A percentile compares a stretch with the other conserved stretches of the same genome.
These are phyloP conservation scores for Puya raimondii DNA, from an alignment of 176 grass and related monocot genomes.

Conservation along the genomic window DNA sequence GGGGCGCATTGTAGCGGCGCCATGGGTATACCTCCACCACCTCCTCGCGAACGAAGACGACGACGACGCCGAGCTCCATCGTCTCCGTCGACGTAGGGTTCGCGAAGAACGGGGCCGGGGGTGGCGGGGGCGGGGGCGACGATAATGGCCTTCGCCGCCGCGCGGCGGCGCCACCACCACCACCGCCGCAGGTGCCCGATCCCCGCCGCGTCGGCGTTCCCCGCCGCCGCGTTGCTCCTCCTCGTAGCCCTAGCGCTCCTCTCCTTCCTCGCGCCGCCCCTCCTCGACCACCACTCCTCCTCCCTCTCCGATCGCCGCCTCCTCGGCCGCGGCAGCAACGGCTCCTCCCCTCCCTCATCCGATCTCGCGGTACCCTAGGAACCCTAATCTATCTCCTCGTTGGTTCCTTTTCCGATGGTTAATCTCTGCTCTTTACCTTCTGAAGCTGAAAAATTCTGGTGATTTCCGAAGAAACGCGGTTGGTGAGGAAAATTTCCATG, in stretches of 20 bases:
- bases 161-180: slow-evolving; percentile 42
- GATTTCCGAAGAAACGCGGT: slow-evolving; percentile 8
- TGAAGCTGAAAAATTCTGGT: slow-evolving; percentile 35
- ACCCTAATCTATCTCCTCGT: background rate
- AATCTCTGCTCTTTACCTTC: background rate
- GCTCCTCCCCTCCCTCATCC: slow-evolving; percentile 8
- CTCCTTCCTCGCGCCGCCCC: slow-evolving; percentile 51
- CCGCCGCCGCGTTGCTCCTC: slow-evolving; percentile 45
- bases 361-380: slow-evolving; percentile 10
- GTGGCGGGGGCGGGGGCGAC: background rate
- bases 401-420: slow-evolving; percentile 1
- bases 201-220: slow-evolving; percentile 24
- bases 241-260: slow-evolving; percentile 43
- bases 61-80: background rate
- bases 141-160: slow-evolving; percentile 39
- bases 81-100: background rate
- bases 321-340: background rate
- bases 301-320: slow-evolving; percentile 26
- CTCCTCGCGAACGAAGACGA: background rate
- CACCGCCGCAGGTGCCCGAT: slow-evolving; percentile 27
- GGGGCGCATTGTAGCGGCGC: too few relatives aligned
- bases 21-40: too few relatives aligned
- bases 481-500: slow-evolving; percentile 24
- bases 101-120: background rate
- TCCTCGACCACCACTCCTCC: slow-evolving; percentile 42